Evolutionary conservation across 129 eudicot species (phyloP).

Genomic region (Calendula officinalis): DNA sequence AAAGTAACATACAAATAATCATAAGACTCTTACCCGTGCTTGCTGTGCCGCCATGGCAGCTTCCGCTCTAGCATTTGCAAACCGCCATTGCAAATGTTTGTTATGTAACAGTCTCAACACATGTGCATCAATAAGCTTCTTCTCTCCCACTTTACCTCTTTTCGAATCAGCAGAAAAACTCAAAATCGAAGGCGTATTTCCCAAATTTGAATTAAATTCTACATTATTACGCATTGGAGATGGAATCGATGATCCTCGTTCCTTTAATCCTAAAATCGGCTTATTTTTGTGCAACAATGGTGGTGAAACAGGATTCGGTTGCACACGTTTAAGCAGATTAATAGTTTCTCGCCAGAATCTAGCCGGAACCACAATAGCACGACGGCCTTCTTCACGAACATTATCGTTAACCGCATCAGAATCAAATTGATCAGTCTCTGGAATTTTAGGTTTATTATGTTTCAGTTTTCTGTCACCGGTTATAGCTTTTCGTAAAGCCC

Average conservation of each 20-base stretch:
- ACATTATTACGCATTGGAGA: slow-evolving; percentile 32
- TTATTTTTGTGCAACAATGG: slow-evolving; percentile 34
- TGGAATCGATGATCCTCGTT: slow-evolving; percentile 28
- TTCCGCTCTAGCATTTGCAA: slow-evolving; percentile 69
- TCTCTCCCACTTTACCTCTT: slow-evolving; percentile 83
- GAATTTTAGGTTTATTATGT: slow-evolving; percentile 2
- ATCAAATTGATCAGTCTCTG: slow-evolving; percentile 10
- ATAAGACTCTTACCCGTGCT: slow-evolving; percentile 48
- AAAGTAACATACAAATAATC: neutral
- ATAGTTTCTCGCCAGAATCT: slow-evolving; percentile 64
- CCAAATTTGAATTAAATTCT: slow-evolving; percentile 20
- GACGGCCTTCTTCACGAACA: slow-evolving; percentile 39
- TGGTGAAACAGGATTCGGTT: slow-evolving; percentile 49
- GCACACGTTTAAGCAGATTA: slow-evolving; percentile 41
- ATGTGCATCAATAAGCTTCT: slow-evolving; percentile 60
- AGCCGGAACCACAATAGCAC: slow-evolving; percentile 61
- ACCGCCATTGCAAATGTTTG: slow-evolving; percentile 87
- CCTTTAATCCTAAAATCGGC: slow-evolving; percentile 28
- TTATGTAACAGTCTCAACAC: slow-evolving; percentile 61
- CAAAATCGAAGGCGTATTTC: slow-evolving; percentile 45
- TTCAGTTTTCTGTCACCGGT: slow-evolving; percentile 26
- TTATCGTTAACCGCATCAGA: slow-evolving; percentile 38
- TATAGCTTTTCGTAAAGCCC: slow-evolving; percentile 42
- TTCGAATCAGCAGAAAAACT: slow-evolving; percentile 54
- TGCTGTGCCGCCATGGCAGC: slow-evolving; percentile 50